A percentile compares a stretch with the other conserved stretches of the same genome.
phyloP scores from a whole-genome alignment of 768 basidiomycete species.

The Strobilomyces echinocephalus region DNA sequence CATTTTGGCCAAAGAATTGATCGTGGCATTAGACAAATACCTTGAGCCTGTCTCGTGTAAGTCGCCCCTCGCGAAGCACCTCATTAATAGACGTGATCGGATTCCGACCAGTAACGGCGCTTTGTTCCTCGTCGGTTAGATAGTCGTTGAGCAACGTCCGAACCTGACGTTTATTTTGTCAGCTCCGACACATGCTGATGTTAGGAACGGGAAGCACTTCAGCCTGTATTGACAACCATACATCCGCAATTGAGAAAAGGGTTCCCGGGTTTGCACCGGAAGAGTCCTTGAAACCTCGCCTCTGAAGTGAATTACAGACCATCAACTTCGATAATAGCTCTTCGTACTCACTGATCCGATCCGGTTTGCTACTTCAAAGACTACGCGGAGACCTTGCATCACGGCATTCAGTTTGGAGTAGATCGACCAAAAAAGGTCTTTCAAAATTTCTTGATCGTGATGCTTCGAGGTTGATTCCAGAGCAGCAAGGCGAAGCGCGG shows the following conservation, averaged over 20 bases:
- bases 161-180: constrained; percentile 47
- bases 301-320: constrained; percentile 36
- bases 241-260: constrained; percentile 78
- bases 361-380: constrained; percentile 85
- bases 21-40: constrained; percentile 34
- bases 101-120: constrained; percentile 72
- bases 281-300: constrained; percentile 87
- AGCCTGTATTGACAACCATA: constrained; percentile 83
- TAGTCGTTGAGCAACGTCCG: constrained; percentile 82
- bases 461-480: constrained; percentile 70
- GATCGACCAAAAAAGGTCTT: constrained; percentile 94
- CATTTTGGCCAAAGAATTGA: not conserved
- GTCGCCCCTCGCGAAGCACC: constrained; percentile 78
- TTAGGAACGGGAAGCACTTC: constrained; percentile 51
- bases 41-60: constrained; percentile 74
- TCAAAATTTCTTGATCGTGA: constrained; percentile 78
- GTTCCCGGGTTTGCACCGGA: constrained; percentile 71
- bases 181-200: constrained; percentile 1
- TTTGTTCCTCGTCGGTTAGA: constrained; percentile 86
- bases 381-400: constrained; percentile 81
- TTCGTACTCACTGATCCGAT: constrained; percentile 76
- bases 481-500: constrained; percentile 61
- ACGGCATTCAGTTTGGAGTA: constrained; percentile 96
- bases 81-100: constrained; percentile 94
- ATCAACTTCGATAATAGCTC: not conserved